Evolutionary conservation across 148 eudicot species (phyloP).

Genomic region (Chenopodium formosanum): DNA sequence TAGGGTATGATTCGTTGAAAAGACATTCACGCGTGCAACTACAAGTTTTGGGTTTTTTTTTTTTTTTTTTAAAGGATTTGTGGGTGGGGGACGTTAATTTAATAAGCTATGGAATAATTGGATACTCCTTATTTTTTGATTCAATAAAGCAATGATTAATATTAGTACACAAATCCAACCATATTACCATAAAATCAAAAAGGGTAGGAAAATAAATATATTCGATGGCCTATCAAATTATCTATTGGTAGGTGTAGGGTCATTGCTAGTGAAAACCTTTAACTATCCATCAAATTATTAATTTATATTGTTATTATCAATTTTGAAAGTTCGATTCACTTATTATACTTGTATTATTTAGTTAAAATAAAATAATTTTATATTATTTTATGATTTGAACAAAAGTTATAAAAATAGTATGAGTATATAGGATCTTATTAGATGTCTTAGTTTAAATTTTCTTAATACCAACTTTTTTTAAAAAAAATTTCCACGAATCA

Average conservation of each 20-base stretch:
- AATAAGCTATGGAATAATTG: background rate
- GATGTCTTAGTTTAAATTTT: too few species aligned
- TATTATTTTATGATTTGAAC: too few species aligned
- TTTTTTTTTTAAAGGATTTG: too few species aligned
- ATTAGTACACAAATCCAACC: background rate
- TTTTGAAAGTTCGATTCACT: too few species aligned
- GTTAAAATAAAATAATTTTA: too few species aligned
- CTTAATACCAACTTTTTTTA: too few species aligned
- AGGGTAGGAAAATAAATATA: background rate
- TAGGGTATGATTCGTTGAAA: background rate
- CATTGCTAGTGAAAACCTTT: background rate
- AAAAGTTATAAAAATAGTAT: too few species aligned
- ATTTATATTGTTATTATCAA: too few species aligned
- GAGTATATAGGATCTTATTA: too few species aligned
- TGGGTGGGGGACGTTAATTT: background rate
- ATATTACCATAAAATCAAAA: slow-evolving; percentile 10
- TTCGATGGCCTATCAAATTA: background rate
- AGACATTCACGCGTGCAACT: slow-evolving; percentile 2
- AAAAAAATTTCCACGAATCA: too few species aligned
- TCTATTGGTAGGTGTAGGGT: background rate
- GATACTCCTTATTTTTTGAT: background rate
- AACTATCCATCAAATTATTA: too few species aligned
- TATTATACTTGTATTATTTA: too few species aligned
- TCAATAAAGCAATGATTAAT: slow-evolving; percentile 16
- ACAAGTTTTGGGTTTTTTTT: background rate